Evolutionary conservation across 2,329 filamentous ascomycete genomes (phyloP), one percentile per base, ranked within the genome.

Genomic region (Colletotrichum costaricense): DNA sequence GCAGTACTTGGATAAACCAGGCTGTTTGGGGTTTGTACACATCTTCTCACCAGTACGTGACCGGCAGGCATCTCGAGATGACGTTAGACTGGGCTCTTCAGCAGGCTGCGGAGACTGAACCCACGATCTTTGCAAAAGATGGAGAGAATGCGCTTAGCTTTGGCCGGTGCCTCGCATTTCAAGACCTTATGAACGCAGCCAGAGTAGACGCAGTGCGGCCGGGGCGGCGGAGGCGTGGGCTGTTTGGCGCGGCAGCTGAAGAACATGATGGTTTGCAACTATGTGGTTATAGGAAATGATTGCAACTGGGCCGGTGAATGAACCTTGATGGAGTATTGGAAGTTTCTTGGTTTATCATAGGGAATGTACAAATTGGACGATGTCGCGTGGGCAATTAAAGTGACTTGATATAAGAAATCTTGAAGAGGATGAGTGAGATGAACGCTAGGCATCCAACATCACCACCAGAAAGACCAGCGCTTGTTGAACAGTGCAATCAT

Each of bases 71-170:
- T 76, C 75, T 76, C 7, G 24, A 16, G 7, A 1, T 4, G 5
- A 16, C 11, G 63, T 69, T 30, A 75, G 56, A 22, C 33, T 1
- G 16, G 2, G 9, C 11, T n/a, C 9, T n/a, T 5, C 4, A 6
- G 14, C 14, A 2, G 8, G 16, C 16, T 12, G 4, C 6, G 2
- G 28, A 3, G 14, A 28, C 2, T 2, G 16, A 46, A 57, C 75
- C 49, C 0, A 76, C 75, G 75, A 3, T 74, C 75, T 63, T 75
- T 76, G 70, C 75, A 76, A 54, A 76, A 72, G 5, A 72, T 33
- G 6, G 75, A 76, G 26, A 67, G 54, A 16, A 65, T 12, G 33
- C 28, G 30, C 19, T 42, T 26, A 9, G 63, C 65, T 42, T 67
- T 55, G 16, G 56, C n/a, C 26, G 59, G 69, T 3, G 59, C 28